A percentile compares a stretch with the other conserved stretches of the same genome.
phyloP scores from a whole-genome alignment of 2,329 filamentous ascomycete species.

The Paramyrothecium sp. region DNA sequence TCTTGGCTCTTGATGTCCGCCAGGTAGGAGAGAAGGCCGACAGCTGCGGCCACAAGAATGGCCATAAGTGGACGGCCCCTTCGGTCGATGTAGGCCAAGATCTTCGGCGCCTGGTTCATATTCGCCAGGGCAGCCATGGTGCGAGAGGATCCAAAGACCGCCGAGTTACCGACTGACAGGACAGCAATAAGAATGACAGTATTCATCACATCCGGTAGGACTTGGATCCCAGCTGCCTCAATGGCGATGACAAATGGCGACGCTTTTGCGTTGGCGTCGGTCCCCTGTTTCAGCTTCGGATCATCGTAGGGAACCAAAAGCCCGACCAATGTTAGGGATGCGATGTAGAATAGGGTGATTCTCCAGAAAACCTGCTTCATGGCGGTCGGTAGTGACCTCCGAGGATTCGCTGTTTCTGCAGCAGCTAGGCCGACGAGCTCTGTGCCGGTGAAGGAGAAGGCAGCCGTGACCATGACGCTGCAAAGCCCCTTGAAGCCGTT shows the following conservation, averaged over 20 bases:
- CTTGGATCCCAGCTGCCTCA: conserved; percentile 75
- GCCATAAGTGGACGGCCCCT: conserved; percentile 76
- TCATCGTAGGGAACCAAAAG: conserved; percentile 77
- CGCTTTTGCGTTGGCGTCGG: conserved; percentile 65
- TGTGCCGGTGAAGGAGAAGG: conserved; percentile 74
- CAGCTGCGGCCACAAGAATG: conserved; percentile 62
- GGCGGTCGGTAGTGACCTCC: conserved; percentile 79
- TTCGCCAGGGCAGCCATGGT: conserved; percentile 89
- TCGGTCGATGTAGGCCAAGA: conserved; percentile 79
- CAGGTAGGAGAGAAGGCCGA: conserved; percentile 78
- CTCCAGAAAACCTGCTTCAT: conserved; percentile 96
- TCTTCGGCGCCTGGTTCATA: conserved; percentile 75
- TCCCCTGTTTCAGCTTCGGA: conserved; percentile 53
- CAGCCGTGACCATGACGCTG: conserved; percentile 73
- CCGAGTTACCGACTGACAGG: conserved; percentile 86
- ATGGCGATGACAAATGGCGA: conserved; percentile 96
- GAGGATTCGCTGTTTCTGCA: conserved; percentile 75
- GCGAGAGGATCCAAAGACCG: conserved; percentile 87
- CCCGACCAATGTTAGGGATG: conserved; percentile 77
- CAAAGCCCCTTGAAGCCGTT: conserved; percentile 83
- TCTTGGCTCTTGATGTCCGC: conserved; percentile 61
- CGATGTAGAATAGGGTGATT: conserved; percentile 86
- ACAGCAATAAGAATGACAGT: conserved; percentile 91
- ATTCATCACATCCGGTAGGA: conserved; percentile 88
- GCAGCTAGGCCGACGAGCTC: conserved; percentile 76